Percentiles rank a stretch among this genome's conserved stretches.
Evolutionary conservation across 257 asterid genomes (phyloP).

Genomic region (Solanum ossicruentum): DNA sequence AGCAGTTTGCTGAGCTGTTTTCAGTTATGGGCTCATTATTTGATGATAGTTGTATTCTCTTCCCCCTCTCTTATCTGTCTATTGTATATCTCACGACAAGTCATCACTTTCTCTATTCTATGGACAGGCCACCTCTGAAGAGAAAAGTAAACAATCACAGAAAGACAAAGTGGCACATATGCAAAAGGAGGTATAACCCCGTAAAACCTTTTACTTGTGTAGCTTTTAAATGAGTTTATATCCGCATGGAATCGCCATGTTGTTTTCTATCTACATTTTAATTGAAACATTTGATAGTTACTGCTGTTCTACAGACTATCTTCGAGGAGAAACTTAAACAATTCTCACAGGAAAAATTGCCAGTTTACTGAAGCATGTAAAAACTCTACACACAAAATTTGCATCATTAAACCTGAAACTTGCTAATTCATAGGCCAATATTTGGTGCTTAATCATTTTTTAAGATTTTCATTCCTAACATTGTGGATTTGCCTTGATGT

Average conservation of each 20-base stretch:
- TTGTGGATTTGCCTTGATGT: neutral
- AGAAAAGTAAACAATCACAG: constrained; percentile 28
- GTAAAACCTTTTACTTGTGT: neutral
- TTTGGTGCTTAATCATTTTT: neutral
- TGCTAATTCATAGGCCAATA: neutral
- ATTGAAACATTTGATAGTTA: neutral
- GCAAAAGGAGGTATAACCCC: constrained; percentile 31
- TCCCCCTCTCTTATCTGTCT: neutral
- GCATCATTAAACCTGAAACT: neutral
- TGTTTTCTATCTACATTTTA: neutral
- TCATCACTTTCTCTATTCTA: constrained; percentile 16
- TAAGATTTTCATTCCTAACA: neutral
- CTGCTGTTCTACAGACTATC: constrained; percentile 23
- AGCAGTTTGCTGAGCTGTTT: neutral
- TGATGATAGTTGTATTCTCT: neutral
- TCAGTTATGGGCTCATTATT: neutral
- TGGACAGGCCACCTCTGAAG: constrained; percentile 30
- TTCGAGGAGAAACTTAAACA: constrained; percentile 37
- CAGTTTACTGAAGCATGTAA: constrained; percentile 42
- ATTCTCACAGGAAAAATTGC: constrained; percentile 33
- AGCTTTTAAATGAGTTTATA: neutral
- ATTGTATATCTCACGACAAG: neutral
- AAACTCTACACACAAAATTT: neutral
- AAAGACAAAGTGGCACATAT: constrained; percentile 28
- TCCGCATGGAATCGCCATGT: neutral